Base-by-base conservation (phyloP, 768 basidiomycete genomes). In the Mycena crocata region DNA sequence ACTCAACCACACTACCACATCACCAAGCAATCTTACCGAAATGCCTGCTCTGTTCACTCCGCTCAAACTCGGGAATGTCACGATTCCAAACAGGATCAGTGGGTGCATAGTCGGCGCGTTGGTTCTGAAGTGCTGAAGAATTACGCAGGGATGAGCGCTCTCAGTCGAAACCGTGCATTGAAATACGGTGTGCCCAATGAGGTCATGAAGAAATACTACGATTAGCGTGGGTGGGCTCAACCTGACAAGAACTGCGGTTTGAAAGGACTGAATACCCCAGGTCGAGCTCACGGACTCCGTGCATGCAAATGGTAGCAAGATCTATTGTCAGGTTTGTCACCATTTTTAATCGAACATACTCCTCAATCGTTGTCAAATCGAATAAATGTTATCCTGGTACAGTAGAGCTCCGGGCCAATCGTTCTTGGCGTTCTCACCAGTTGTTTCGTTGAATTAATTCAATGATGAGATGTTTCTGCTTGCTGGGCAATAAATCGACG, bases 161-260 rank as follows among this genome's bases (percentile, higher is more conserved):
- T 85, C 62, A 84, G 82, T 17, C 76, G 84, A 23, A 80, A 79
- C 71, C 78, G 83, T 26, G 75, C 80, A 9, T 73, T 71, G 44
- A 32, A 74, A 73, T n/a, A n/a, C 28, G 78, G 75, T 15, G 73
- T 83, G 50, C 82, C 83, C n/a, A 82, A 77, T 56, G 76, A 78
- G 10, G 62, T 79, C 60, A 82, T 79, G 67, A 65, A 73, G n/a
- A 77, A 82, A 62, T 80, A 84, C 67, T 84, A 83, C 66, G 62
- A 72, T 3, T 82, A 84, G 64, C 77, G 83, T 30, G 84, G 84
- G 83, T 83, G 42, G 15, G 72, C 55, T 15, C 19, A 54, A 5
- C 7, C 23, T 45, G 49, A 26, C n/a, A 37, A 6, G 4, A 57
- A 2, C 49, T 31, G 13, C 44, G 19, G 12, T 23, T 30, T 34